phyloP scores from a whole-genome alignment of 805 yeast species.

The Candida golubevii region DNA sequence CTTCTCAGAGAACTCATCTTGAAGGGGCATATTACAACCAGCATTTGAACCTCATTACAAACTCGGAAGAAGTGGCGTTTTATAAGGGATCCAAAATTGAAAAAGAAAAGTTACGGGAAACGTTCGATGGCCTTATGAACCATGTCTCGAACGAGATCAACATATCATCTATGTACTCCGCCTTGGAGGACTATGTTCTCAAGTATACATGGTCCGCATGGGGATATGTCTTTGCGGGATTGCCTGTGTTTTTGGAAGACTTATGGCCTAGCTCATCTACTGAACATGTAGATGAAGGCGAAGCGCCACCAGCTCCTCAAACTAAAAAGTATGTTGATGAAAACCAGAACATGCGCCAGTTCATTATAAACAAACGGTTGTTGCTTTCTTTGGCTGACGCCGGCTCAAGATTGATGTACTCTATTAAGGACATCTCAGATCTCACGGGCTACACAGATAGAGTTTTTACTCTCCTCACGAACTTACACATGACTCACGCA shows the following conservation, averaged over 20 bases:
- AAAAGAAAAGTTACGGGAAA: conserved; percentile 55
- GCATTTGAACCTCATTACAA: conserved; percentile 78
- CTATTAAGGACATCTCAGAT: conserved; percentile 88
- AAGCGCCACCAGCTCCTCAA: conserved; percentile 10
- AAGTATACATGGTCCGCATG: conserved; percentile 94
- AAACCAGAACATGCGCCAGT: conserved; percentile 73
- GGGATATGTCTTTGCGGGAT: conserved; percentile 86
- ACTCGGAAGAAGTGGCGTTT: conserved; percentile 91
- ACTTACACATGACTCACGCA: conserved; percentile 79
- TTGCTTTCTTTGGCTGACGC: conserved; percentile 93
- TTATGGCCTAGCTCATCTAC: conserved; percentile 28
- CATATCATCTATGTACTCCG: conserved; percentile 61
- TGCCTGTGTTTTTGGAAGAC: conserved; percentile 74
- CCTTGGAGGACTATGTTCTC: conserved; percentile 79
- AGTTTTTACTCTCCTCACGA: conserved; percentile 70
- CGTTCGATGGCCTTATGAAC: conserved; percentile 52
- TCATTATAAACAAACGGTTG: conserved; percentile 84
- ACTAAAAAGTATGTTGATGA: conserved; percentile 29
- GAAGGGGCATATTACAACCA: conserved; percentile 89
- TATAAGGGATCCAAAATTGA: conserved; percentile 86
- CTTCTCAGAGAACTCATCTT: conserved; percentile 66
- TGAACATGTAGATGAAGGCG: conserved; percentile 18
- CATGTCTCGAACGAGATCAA: conserved; percentile 54
- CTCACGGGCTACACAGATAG: conserved; percentile 88
- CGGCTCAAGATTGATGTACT: conserved; percentile 89